Base-by-base conservation (phyloP, 2,329 filamentous ascomycete genomes). In the Nectriaceae sp. region DNA sequence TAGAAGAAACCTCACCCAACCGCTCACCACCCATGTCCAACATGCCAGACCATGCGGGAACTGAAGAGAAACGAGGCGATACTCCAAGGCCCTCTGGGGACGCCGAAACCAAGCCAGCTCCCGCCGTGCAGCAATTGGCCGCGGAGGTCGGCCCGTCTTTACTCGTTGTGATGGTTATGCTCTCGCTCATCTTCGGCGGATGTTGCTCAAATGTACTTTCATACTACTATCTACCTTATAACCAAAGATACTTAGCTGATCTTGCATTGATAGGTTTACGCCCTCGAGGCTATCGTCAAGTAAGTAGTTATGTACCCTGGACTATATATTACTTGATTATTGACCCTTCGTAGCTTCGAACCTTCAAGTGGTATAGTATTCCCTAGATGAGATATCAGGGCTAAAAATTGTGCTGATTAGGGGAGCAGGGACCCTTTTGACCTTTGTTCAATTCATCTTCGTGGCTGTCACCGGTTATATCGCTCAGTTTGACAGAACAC, bases 231-330 rank as follows among this genome's bases (percentile, higher is more conserved):
- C 35, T 29, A 20, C 26, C 19, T 42, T 44, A 21, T 20, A 15
- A 18, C 20, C n/a, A 35, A n/a, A 41, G 44, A 26, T 20, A 37
- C 39, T 39, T 22, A 20, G 31, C 16, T 37, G 6, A 29, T 13
- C 6, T 29, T 29, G 45, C 48, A 26, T 39, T 29, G 65, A 61
- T 67, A 96, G 86, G 90, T 97, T n/a, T 97, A 96, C 72, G 90
- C 93, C 35, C 79, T 99, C 47, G 94, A 99, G 71, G 89, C 90
- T 40, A 96, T 97, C 61, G 85, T 99, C 66, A 95, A 94, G 89
- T 94, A 75, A 81, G 85, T 74, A 41, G 44, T 13, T 18, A 29
- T 56, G 50, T 19, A 8, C n/a, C 21, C 10, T 20, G 5, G 11
- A 13, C 16, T 38, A 8, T 20, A 38, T 13, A 31, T n/a, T 11